A percentile compares a stretch with the other conserved stretches of the same genome.
phyloP scores from a whole-genome alignment of 352 stramenopile species.

The Blastocystis hominis region DNA sequence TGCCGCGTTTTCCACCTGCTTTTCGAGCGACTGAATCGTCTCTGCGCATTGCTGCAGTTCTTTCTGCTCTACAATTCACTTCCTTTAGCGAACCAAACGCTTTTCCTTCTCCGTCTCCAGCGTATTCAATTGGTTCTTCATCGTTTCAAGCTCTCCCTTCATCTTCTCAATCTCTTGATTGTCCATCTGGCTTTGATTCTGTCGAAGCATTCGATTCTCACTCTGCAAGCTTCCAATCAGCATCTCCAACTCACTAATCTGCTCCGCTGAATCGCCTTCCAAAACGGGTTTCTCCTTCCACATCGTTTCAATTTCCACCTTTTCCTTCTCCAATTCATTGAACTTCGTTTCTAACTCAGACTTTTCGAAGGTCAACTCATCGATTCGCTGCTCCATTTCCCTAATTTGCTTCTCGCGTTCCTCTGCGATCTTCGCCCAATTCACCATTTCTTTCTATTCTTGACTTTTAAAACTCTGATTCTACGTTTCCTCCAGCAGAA shows the following conservation, averaged over 20 bases:
- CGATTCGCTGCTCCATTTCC: background rate
- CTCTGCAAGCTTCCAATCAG: background rate
- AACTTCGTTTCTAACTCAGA: background rate
- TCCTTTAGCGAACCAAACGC: background rate
- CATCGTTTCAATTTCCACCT: background rate
- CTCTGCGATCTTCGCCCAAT: background rate
- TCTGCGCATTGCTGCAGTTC: background rate
- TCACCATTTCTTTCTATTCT: conserved; percentile 9
- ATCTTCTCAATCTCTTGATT: background rate
- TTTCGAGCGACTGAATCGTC: background rate
- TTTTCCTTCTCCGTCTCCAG: background rate
- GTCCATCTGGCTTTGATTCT: background rate
- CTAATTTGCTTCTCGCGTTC: background rate
- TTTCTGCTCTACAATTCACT: background rate
- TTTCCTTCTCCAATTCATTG: background rate
- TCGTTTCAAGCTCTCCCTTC: background rate
- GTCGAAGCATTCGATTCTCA: background rate
- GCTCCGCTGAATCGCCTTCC: background rate
- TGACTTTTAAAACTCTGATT: background rate
- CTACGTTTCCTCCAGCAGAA: background rate
- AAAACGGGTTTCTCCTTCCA: background rate
- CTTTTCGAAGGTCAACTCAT: conserved; percentile 11
- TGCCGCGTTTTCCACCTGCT: background rate
- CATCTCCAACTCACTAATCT: background rate
- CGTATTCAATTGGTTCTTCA: background rate